Percentiles rank a stretch among this genome's conserved stretches.
Conservation (phyloP, 2,329 filamentous ascomycete species). For the Aureobasidium subglaciale region DNA sequence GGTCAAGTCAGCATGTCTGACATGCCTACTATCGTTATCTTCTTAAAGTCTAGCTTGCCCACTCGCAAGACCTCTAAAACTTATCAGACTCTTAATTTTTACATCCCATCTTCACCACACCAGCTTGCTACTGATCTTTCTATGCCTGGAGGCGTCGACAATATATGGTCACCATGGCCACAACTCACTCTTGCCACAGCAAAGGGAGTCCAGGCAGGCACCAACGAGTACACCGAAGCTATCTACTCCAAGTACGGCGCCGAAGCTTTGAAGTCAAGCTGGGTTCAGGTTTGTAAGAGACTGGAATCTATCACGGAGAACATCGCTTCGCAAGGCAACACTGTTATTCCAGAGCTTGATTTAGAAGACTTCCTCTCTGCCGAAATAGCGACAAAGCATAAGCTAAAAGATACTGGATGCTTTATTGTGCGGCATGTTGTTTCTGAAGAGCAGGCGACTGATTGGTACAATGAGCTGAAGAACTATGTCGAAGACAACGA, state of each 20-base stretch:
- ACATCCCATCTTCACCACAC: neutral
- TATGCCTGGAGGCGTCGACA: neutral
- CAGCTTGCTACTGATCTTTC: neutral
- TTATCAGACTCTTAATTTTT: neutral
- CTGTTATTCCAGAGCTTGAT: neutral
- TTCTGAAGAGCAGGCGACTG: neutral
- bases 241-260: neutral
- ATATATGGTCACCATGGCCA: neutral
- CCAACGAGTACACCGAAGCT: neutral
- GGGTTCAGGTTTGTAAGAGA: neutral
- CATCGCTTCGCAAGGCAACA: neutral
- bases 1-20: neutral
- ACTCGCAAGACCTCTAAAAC: neutral
- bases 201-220: neutral
- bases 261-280: neutral
- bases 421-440: slow-evolving; percentile 1
- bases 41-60: neutral
- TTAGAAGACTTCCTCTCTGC: neutral
- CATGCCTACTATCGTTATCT: neutral
- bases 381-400: neutral
- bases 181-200: neutral
- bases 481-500: neutral
- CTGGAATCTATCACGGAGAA: slow-evolving; percentile 21
- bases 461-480: slow-evolving; percentile 3
- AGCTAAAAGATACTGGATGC: slow-evolving; percentile 5